Base-by-base conservation (phyloP, 768 basidiomycete genomes). In the Tephrocybe sp. region DNA sequence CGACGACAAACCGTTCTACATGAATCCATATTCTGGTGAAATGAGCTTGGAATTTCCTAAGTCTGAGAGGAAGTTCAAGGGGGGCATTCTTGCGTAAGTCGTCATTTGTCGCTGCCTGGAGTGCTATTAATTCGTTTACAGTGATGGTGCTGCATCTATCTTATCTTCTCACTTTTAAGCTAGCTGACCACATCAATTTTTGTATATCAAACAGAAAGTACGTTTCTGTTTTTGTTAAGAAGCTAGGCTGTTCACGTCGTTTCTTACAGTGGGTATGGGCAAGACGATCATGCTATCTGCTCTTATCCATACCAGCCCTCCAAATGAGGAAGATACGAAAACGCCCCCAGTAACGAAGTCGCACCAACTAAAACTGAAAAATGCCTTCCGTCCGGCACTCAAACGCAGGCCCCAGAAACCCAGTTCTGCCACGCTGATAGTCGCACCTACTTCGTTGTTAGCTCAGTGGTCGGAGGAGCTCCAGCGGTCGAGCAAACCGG, bases 401-500 rank as follows among this genome's bases (percentile, higher is more conserved):
- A 56, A 64, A 25, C 68, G 69, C 12, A 71, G 70, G 49, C 44
- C 50, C 44, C 58, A 60, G 30, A 51, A 64, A 25, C 57, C 61
- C 3, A 72, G 73, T 42, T 76, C 76, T 5, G 88, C 89, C 0
- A 98, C 95, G 3, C 72, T 98, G 5, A 87, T 98, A 32, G 88
- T 98, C 24, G 92, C 92, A 12, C 96, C 96, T 1, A 90, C 95
- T 5, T 93, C 92, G 9, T 73, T 98, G 28, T 74, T 98, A 4
- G 70, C 78, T n/a, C 96, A 98, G 64, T 98, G 96, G 96, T 77
- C 82, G n/a, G 84, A 88, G 35, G 96, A 98, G 62, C 72, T 98
- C n/a, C 73, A 83, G 59, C 82, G 89, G n/a, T 90, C 88, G 27
- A 88, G 89, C 56, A 82, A 80, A 58, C 73, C 84, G 31, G 86